Percentiles rank a stretch among this genome's conserved stretches.
Evolutionary conservation across 768 basidiomycete species (phyloP).

Genomic region (Pisolithus marmoratus): DNA sequence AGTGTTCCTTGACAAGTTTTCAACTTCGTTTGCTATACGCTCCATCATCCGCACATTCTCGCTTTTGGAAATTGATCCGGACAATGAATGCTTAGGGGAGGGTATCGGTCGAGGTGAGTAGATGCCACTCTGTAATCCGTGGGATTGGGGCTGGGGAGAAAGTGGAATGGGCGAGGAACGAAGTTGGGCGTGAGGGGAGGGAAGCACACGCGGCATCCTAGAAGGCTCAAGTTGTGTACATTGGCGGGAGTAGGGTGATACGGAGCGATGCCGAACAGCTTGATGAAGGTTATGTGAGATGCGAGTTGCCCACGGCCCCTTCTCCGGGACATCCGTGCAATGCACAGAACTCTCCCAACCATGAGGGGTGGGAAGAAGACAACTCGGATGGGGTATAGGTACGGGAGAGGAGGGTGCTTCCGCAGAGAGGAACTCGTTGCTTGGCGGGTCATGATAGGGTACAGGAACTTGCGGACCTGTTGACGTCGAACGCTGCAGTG

Average conservation of each 20-base stretch:
- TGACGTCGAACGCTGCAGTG: slow-evolving; percentile 47
- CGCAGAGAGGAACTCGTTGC: slow-evolving; percentile 13
- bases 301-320: slow-evolving; percentile 54
- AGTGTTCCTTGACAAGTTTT: slow-evolving; percentile 20
- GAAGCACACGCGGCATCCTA: slow-evolving; percentile 4
- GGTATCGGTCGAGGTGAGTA: slow-evolving; percentile 65
- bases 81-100: slow-evolving; percentile 55
- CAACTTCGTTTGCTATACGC: slow-evolving; percentile 62
- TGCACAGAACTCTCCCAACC: slow-evolving; percentile 9
- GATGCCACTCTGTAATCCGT: slow-evolving; percentile 34
- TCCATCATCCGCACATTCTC: slow-evolving; percentile 61
- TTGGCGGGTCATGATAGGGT: slow-evolving; percentile 31
- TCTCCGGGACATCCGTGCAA: slow-evolving; percentile 43
- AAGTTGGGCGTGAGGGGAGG: slow-evolving; percentile 11
- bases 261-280: slow-evolving; percentile 52
- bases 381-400: slow-evolving; percentile 13
- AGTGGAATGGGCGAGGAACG: slow-evolving; percentile 13
- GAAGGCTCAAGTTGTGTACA: slow-evolving; percentile 35
- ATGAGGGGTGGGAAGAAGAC: slow-evolving; percentile 13
- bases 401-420: slow-evolving; percentile 26
- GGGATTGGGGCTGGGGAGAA: slow-evolving; percentile 21
- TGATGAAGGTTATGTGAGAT: slow-evolving; percentile 54
- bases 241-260: slow-evolving; percentile 56
- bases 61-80: slow-evolving; percentile 20
- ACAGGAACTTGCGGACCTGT: slow-evolving; percentile 33